phyloP scores from a whole-genome alignment of 192 early-diverging fungal genomes.

The Backusella sp. region DNA sequence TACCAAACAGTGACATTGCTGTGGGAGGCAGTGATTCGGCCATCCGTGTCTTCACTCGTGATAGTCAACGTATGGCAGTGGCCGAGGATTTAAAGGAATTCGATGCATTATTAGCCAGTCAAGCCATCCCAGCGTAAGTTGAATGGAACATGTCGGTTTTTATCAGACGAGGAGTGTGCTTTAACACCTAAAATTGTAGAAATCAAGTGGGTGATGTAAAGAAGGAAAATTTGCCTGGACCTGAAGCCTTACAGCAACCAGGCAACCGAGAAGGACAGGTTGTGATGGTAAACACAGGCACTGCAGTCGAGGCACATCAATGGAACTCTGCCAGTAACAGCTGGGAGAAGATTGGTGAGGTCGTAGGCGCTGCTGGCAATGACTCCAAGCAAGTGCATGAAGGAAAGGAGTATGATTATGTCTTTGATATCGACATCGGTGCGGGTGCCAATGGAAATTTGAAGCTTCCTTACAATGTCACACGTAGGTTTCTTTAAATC shows the following conservation, averaged over 20 bases:
- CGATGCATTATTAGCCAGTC: constrained; percentile 52
- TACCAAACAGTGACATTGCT: constrained; percentile 82
- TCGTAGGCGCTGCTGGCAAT: constrained; percentile 85
- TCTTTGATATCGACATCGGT: constrained; percentile 96
- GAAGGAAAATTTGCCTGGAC: constrained; percentile 74
- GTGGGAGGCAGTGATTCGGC: constrained; percentile 82
- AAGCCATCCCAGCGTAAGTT: constrained; percentile 61
- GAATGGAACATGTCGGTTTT: background rate
- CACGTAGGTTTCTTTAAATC: constrained; percentile 39
- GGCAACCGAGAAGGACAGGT: constrained; percentile 84
- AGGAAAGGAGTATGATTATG: constrained; percentile 94
- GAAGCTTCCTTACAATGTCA: constrained; percentile 92
- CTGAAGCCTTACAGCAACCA: constrained; percentile 67
- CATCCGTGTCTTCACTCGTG: constrained; percentile 79
- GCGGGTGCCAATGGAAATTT: constrained; percentile 63
- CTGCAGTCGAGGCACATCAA: constrained; percentile 80
- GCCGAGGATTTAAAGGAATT: constrained; percentile 30
- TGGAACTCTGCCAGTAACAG: constrained; percentile 60
- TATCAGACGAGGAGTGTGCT: no score
- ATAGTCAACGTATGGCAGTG: constrained; percentile 57
- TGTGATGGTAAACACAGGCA: constrained; percentile 79
- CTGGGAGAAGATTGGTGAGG: constrained; percentile 92
- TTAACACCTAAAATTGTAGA: constrained; percentile 31
- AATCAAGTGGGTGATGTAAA: constrained; percentile 85
- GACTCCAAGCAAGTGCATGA: constrained; percentile 76